Evolutionary conservation across 306 rosid genomes (phyloP).

Genomic region (Senna siamea): DNA sequence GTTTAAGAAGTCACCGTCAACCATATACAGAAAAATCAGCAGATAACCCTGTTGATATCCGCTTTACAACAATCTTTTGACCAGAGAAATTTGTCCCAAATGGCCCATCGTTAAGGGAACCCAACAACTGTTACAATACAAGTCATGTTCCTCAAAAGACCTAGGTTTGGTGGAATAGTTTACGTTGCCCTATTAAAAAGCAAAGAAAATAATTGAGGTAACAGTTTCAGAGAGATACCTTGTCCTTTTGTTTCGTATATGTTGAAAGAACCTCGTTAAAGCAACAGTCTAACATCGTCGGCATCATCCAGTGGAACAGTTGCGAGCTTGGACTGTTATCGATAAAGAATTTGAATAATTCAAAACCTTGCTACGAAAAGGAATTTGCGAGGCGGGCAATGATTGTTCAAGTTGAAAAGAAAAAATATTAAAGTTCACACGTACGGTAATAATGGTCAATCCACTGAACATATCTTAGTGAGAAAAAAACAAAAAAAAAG

Average conservation of each 20-base stretch:
- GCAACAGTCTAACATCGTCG: constrained; percentile 29
- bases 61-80: constrained; percentile 43
- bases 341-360: constrained; percentile 4
- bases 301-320: constrained; percentile 41
- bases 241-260: constrained; percentile 32
- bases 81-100: constrained; percentile 27
- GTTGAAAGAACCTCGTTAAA: constrained; percentile 30
- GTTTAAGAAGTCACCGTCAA: constrained; percentile 13
- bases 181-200: constrained; percentile 12
- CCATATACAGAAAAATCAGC: constrained; percentile 29
- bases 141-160: neutral
- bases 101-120: constrained; percentile 2
- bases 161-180: neutral
- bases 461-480: constrained; percentile 35
- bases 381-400: constrained; percentile 33
- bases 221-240: constrained; percentile 18
- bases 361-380: constrained; percentile 28
- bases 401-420: constrained; percentile 19
- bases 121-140: neutral
- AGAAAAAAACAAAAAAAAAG: constrained; percentile 21
- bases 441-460: constrained; percentile 35
- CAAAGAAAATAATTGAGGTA: constrained; percentile 6
- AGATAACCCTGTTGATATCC: constrained; percentile 36
- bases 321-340: constrained; percentile 22
- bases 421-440: constrained; percentile 34